Percentiles rank a stretch among this genome's conserved stretches.
Conservation (phyloP, 768 basidiomycete species). For the Boletus sensibilis region DNA sequence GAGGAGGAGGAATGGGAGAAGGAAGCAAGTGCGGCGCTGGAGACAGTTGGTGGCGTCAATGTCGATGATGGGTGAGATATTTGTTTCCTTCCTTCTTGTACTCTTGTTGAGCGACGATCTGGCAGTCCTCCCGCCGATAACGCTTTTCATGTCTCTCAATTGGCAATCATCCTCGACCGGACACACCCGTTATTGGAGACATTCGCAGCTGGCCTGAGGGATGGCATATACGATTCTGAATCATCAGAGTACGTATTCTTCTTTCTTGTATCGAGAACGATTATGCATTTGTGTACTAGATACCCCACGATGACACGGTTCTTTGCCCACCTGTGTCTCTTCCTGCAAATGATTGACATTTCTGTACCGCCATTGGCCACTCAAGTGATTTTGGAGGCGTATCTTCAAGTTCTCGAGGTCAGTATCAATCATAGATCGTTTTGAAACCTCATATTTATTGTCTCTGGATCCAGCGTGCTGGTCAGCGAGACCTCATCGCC, state of each 20-base stretch:
- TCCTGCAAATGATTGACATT: conserved; percentile 78
- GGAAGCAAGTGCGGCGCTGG: conserved; percentile 58
- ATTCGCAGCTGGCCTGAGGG: conserved; percentile 57
- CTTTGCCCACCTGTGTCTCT: conserved; percentile 91
- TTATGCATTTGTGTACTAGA: conserved; percentile 35
- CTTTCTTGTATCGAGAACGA: background rate
- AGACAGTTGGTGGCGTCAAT: conserved; percentile 53
- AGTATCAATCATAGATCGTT: conserved; percentile 10
- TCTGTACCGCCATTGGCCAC: conserved; percentile 70
- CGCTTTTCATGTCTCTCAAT: conserved; percentile 79
- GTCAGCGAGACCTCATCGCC: conserved; percentile 83
- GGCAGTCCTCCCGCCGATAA: conserved; percentile 61
- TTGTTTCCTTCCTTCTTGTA: background rate
- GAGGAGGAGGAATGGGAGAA: conserved; percentile 63
- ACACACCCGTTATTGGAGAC: conserved; percentile 66
- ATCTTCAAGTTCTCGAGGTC: conserved; percentile 85
- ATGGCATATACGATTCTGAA: conserved; percentile 46
- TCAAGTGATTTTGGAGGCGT: conserved; percentile 83
- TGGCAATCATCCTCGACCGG: conserved; percentile 72
- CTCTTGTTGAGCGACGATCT: conserved; percentile 5
- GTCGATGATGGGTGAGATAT: conserved; percentile 62
- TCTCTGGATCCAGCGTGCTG: conserved; percentile 50
- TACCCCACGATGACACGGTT: conserved; percentile 79
- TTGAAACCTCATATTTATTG: background rate
- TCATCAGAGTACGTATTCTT: conserved; percentile 55